phyloP scores from a whole-genome alignment of 257 asterid species.

The Handroanthus guayacan region DNA sequence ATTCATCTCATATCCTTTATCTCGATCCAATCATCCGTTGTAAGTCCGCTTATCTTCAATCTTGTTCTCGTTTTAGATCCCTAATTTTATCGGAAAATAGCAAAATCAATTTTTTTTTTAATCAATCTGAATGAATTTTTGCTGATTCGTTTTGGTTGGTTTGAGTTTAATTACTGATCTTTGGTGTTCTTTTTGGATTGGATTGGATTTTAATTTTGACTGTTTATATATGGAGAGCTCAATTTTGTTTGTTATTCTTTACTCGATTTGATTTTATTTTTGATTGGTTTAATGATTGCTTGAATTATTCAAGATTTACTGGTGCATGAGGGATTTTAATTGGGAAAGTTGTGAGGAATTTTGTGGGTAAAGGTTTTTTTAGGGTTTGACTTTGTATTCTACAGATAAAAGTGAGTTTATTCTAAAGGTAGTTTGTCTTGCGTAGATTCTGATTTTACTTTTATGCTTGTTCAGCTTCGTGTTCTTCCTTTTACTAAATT shows the following conservation, averaged over 20 bases:
- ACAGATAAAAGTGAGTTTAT: slow-evolving; percentile 29
- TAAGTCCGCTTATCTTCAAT: slow-evolving; percentile 42
- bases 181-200: not conserved
- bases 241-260: slow-evolving; percentile 14
- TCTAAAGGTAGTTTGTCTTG: slow-evolving; percentile 11
- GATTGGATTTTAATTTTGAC: slow-evolving; percentile 31
- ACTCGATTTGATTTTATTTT: slow-evolving; percentile 17
- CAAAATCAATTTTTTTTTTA: not conserved
- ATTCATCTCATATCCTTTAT: slow-evolving; percentile 2
- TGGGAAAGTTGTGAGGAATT: not conserved
- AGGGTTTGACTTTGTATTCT: slow-evolving; percentile 45
- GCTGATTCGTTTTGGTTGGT: slow-evolving; percentile 31
- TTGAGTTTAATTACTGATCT: slow-evolving; percentile 27
- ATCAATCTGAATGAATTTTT: slow-evolving; percentile 5
- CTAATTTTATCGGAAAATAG: slow-evolving; percentile 35
- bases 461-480: too few relatives aligned
- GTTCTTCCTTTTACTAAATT: not conserved
- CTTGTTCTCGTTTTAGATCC: slow-evolving; percentile 43
- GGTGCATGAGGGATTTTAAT: slow-evolving; percentile 23
- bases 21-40: slow-evolving; percentile 51
- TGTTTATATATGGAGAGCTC: not conserved
- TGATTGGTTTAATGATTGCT: slow-evolving; percentile 9
- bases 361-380: slow-evolving; percentile 28
- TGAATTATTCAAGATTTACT: slow-evolving; percentile 31
- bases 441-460: slow-evolving; percentile 7